Evolutionary conservation across 352 stramenopile species (phyloP).

Genomic region (Globisporangium spiculum): DNA sequence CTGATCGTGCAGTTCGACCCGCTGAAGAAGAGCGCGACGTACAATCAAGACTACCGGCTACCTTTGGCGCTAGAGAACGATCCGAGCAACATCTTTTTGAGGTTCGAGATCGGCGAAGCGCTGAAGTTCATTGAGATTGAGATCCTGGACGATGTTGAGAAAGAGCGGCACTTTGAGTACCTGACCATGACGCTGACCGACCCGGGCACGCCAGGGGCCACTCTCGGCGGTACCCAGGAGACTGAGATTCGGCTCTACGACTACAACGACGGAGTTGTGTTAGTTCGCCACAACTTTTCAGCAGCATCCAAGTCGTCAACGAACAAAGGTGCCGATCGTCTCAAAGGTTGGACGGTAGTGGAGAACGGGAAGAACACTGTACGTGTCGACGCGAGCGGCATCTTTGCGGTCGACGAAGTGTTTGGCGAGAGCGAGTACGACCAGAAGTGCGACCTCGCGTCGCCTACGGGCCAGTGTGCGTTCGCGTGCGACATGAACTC

Average conservation of each 20-base stretch:
- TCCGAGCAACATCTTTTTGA: slow-evolving; percentile 31
- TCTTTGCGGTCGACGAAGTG: slow-evolving; percentile 59
- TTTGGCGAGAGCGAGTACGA: slow-evolving; percentile 65
- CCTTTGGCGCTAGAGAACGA: slow-evolving; percentile 20
- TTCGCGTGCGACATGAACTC: slow-evolving; percentile 44
- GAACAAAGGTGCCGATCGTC: neutral
- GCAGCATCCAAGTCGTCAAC: neutral
- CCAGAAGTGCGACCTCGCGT: slow-evolving; percentile 56
- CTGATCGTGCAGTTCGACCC: slow-evolving; percentile 41
- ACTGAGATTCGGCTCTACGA: slow-evolving; percentile 59
- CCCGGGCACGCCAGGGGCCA: slow-evolving; percentile 23
- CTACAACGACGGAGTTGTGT: slow-evolving; percentile 35
- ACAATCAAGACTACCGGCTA: slow-evolving; percentile 40
- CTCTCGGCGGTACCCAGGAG: slow-evolving; percentile 31
- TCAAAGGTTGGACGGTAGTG: slow-evolving; percentile 42
- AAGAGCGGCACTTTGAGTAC: slow-evolving; percentile 51
- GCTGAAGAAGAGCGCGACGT: slow-evolving; percentile 29
- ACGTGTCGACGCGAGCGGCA: slow-evolving; percentile 47
- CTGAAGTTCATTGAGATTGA: slow-evolving; percentile 46
- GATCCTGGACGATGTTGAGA: slow-evolving; percentile 39
- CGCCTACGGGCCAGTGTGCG: slow-evolving; percentile 44
- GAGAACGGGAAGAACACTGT: slow-evolving; percentile 42
- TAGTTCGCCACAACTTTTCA: slow-evolving; percentile 35
- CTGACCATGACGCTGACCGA: slow-evolving; percentile 39
- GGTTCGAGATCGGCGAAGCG: slow-evolving; percentile 47